Evolutionary conservation across 352 stramenopile species (phyloP).

Genomic region (Globisporangium echinulatum): DNA sequence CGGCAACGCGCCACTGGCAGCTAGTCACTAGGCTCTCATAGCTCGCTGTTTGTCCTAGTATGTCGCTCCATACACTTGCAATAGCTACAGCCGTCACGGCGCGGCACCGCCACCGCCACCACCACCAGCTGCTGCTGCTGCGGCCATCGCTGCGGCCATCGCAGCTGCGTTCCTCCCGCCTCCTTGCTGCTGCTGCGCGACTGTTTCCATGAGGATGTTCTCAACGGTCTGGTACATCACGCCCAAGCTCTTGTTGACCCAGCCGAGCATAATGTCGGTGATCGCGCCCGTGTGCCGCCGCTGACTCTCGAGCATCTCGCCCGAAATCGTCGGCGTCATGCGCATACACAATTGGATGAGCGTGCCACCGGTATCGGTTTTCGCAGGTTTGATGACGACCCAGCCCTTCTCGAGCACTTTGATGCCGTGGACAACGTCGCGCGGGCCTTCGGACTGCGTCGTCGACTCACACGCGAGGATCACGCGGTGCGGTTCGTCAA

Average conservation of each 20-base stretch:
- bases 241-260: slow-evolving; percentile 36
- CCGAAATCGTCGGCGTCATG: slow-evolving; percentile 31
- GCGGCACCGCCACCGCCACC: no score
- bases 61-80: no score
- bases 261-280: slow-evolving; percentile 40
- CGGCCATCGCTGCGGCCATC: not conserved
- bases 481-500: slow-evolving; percentile 16
- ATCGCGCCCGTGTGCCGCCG: slow-evolving; percentile 25
- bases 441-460: slow-evolving; percentile 16
- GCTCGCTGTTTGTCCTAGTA: no score
- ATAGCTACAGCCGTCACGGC: no score
- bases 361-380: slow-evolving; percentile 14
- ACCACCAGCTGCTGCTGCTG: not conserved
- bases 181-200: slow-evolving; percentile 6
- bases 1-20: no score
- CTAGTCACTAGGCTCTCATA: no score
- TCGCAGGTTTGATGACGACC: slow-evolving; percentile 17
- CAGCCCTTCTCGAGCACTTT: slow-evolving; percentile 22
- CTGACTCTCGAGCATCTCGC: slow-evolving; percentile 7
- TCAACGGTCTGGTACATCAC: slow-evolving; percentile 47
- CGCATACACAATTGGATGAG: slow-evolving; percentile 51
- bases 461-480: slow-evolving; percentile 22
- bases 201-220: slow-evolving; percentile 44
- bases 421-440: slow-evolving; percentile 13
- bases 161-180: slow-evolving; percentile 1